These are phyloP conservation scores for Macadamia integrifolia DNA, from an alignment of 164 flowering plant genomes.

Conservation along the genomic window DNA sequence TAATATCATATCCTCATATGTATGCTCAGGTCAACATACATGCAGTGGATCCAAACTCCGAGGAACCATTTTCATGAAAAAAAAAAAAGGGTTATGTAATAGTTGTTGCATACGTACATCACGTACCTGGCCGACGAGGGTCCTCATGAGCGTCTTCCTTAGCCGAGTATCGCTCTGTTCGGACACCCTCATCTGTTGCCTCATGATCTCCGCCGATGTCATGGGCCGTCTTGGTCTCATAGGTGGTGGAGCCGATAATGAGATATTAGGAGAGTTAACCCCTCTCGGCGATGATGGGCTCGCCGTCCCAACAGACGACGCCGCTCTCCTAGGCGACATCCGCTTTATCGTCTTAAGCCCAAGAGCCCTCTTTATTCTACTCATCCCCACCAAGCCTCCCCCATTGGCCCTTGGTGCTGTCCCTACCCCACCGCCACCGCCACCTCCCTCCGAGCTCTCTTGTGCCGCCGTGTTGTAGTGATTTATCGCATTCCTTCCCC, in stretches of 20 bases:
- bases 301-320: neutral
- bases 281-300: constrained; percentile 2
- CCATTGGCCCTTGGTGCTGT: neutral
- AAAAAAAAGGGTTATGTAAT: too few relatives aligned
- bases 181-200: constrained; percentile 90
- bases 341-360: constrained; percentile 18
- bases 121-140: constrained; percentile 87
- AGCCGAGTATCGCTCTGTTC: constrained; percentile 79
- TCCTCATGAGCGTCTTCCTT: constrained; percentile 80
- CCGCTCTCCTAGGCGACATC: constrained; percentile 6
- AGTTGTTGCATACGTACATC: too few relatives aligned
- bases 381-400: constrained; percentile 10
- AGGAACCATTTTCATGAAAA: too few relatives aligned
- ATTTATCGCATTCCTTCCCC: constrained; percentile 50
- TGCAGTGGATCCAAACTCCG: too few relatives aligned
- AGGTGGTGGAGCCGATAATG: neutral
- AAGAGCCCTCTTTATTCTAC: constrained; percentile 21
- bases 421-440: neutral
- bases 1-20: too few relatives aligned
- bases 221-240: constrained; percentile 44
- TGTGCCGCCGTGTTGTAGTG: constrained; percentile 38
- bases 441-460: neutral
- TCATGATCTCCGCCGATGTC: constrained; percentile 91
- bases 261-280: constrained; percentile 12
- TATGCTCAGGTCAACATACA: too few relatives aligned